Percentiles rank a stretch among this genome's conserved stretches.
Evolutionary conservation across 208 protist genomes (phyloP).

Genomic region (Phytomonas francai): DNA sequence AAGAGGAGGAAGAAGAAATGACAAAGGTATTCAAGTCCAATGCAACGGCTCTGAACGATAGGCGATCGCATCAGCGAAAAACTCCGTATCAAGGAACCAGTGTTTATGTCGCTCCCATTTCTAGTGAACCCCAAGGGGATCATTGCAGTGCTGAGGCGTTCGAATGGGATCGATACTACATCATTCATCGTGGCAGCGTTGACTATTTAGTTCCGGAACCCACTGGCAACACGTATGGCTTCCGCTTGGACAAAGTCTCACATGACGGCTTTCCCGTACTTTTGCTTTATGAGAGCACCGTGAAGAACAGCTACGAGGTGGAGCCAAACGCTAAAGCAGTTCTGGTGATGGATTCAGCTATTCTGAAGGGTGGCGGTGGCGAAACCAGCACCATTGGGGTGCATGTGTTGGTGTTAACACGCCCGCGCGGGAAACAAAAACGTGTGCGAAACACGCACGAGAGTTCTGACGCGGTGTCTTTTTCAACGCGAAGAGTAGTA

Average conservation of each 20-base stretch:
- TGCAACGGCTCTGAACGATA: neutral
- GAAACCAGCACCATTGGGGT: constrained; percentile 11
- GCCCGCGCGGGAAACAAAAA: constrained; percentile 13
- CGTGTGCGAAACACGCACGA: neutral
- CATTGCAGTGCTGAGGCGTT: constrained; percentile 58
- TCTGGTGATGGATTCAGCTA: constrained; percentile 34
- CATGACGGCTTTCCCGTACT: constrained; percentile 60
- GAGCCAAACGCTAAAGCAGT: constrained; percentile 23
- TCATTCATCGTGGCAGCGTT: constrained; percentile 56
- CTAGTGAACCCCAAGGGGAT: constrained; percentile 12
- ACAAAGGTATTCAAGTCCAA: neutral
- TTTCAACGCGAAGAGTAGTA: neutral
- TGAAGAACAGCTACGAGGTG: constrained; percentile 27
- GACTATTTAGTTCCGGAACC: constrained; percentile 45
- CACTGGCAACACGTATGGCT: constrained; percentile 51
- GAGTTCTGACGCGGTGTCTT: neutral
- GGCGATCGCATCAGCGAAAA: constrained; percentile 21
- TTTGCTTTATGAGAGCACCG: constrained; percentile 44
- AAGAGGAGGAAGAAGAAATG: constrained; percentile 4
- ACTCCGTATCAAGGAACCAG: constrained; percentile 29
- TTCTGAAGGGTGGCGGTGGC: constrained; percentile 33
- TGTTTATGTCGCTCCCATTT: constrained; percentile 23
- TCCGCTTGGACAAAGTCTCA: constrained; percentile 55
- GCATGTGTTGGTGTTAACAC: constrained; percentile 30
- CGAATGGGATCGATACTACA: constrained; percentile 45